Evolutionary conservation across 306 rosid species (phyloP).

Genomic region (Sindora glabra): DNA sequence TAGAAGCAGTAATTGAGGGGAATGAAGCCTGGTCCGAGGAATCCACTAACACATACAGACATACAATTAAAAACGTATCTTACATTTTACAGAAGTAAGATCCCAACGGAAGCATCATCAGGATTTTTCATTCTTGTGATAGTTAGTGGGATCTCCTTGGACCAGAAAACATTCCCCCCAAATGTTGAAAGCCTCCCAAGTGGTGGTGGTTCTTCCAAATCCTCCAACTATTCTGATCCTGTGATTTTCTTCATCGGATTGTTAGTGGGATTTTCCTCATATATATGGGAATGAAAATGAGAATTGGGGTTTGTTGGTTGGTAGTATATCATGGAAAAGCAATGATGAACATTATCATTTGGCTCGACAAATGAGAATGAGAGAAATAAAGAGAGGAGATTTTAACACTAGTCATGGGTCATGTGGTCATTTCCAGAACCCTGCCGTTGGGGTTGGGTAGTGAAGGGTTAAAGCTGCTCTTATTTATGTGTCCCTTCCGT

Average conservation of each 20-base stretch:
- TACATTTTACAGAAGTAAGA: no score
- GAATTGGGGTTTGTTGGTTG: conserved; percentile 4
- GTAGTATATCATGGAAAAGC: conserved; percentile 16
- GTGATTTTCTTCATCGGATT: no score
- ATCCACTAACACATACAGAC: background rate
- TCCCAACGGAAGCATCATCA: no score
- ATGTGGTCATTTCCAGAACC: conserved; percentile 10
- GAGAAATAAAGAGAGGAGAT: background rate
- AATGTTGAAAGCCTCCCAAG: conserved; percentile 34
- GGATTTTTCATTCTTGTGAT: no score
- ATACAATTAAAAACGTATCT: background rate
- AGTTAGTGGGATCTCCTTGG: conserved; percentile 26
- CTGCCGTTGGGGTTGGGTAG: conserved; percentile 8
- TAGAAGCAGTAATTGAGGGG: conserved; percentile 57
- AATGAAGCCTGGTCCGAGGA: conserved; percentile 91
- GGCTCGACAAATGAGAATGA: conserved; percentile 8
- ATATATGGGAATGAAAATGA: background rate
- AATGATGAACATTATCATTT: conserved; percentile 38
- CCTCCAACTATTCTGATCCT: no score
- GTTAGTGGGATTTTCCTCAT: background rate
- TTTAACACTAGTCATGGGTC: background rate
- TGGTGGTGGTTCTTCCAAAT: no score
- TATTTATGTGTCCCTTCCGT: background rate
- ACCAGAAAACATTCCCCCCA: conserved; percentile 67
- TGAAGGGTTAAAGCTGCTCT: conserved; percentile 9